Evolutionary conservation across 73 alveolate genomes (phyloP), one percentile per base, ranked within the genome.

Genomic region (Paramecium octaurelia): DNA sequence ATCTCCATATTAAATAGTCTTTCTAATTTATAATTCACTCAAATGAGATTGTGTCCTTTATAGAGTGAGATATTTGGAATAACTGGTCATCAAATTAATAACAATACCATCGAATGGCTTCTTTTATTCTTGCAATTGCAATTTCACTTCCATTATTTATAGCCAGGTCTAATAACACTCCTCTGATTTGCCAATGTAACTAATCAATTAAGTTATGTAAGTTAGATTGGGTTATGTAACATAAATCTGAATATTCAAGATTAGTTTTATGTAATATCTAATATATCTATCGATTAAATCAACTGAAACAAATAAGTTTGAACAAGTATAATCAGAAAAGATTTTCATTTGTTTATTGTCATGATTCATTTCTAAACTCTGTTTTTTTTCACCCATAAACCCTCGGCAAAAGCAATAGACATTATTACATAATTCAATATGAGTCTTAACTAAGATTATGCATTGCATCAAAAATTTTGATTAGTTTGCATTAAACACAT

Each of bases 281-380:
- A 75, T 75, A 20, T 34, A 75, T 75, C 88, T 75, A 34, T 75
- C 48, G 3, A 75, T 75, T 75, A 75, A 75, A 75, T 75, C 88
- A 21, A 40, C 23, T 75, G 88, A 75, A 1, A 75, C 20, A 14
- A 75, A 36, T 36, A 75, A 31, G 18, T 44, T 44, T 34, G 38
- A 29, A 16, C 68, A 36, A 21, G 35, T 14, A 75, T 31, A n/a
- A 18, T 75, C 88, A 4, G 42, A 21, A 40, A 21, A 75, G 16
- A 75, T 75, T 4, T 18, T 75, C 88, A 75, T 75, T 75, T 40
- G 4, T 44, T 31, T 11, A 16, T 36, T 14, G 18, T 75, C 8
- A n/a, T 36, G 18, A 75, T 75, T 75, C 9, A 36, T 1, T 36
- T 75, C 88, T 36, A 75, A 34, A 21, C 36, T 34, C 14, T 29